A percentile compares a stretch with the other conserved stretches of the same genome.
These are phyloP conservation scores for Pichia sp. DNA, from an alignment of 1,139 yeast species.

Conservation along the genomic window DNA sequence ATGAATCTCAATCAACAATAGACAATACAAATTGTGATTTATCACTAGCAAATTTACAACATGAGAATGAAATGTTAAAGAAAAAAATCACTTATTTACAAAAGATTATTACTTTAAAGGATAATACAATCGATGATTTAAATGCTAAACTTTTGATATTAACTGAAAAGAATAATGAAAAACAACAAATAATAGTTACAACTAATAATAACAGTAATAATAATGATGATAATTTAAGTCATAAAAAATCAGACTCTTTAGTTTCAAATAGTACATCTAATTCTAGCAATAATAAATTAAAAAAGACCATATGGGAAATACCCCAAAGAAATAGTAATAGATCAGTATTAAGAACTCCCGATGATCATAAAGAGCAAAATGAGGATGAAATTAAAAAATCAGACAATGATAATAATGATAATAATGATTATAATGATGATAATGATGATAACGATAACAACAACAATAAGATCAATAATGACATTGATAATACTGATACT, in stretches of 20 bases:
- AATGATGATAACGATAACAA: background rate
- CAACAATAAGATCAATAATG: background rate
- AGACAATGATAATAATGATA: too few relatives aligned
- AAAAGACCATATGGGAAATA: conserved; percentile 6
- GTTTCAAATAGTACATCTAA: background rate
- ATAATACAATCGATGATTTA: conserved; percentile 10
- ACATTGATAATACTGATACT: background rate
- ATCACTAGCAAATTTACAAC: conserved; percentile 3
- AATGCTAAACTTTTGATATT: conserved; percentile 3
- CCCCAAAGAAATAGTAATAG: conserved; percentile 12
- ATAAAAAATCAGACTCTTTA: background rate
- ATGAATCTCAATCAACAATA: conserved; percentile 4
- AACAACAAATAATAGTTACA: background rate
- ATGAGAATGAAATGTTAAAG: conserved; percentile 8
- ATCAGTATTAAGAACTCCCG: background rate
- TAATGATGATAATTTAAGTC: background rate
- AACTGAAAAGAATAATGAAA: background rate
- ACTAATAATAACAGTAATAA: background rate
- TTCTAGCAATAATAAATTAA: too few relatives aligned
- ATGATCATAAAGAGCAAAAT: too few relatives aligned
- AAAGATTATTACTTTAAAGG: conserved; percentile 11
- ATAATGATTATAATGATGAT: too few relatives aligned
- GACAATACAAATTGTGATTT: background rate
- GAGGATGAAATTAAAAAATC: too few relatives aligned
- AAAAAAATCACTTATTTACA: conserved; percentile 9